phyloP scores from a whole-genome alignment of 768 basidiomycete species.

The Leucocoprinus sp. region DNA sequence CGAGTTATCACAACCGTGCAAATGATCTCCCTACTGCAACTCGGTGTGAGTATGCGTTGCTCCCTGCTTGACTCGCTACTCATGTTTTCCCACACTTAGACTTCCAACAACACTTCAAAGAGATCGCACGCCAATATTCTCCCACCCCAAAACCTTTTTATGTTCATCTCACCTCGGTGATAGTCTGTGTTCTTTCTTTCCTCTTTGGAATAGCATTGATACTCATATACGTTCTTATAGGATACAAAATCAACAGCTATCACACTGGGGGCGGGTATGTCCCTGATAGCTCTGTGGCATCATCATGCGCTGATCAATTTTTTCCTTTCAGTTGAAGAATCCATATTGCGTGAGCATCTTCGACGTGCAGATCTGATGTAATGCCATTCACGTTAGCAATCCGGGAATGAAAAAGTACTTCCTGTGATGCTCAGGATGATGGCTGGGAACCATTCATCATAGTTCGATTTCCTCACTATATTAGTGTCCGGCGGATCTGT shows the following conservation, averaged over 20 bases:
- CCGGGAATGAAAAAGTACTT: not conserved
- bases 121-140: conserved; percentile 55
- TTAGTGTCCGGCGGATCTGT: too few relatives aligned
- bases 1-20: conserved; percentile 64
- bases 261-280: conserved; percentile 59
- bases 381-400: not conserved
- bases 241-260: conserved; percentile 69
- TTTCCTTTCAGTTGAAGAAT: conserved; percentile 49
- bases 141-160: conserved; percentile 61
- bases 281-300: not conserved
- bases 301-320: not conserved
- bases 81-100: conserved; percentile 32
- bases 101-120: conserved; percentile 75
- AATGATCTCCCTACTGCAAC: conserved; percentile 66
- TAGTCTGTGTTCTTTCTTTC: conserved; percentile 39
- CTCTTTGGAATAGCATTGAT: not conserved
- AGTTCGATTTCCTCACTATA: too few relatives aligned
- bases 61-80: conserved; percentile 2
- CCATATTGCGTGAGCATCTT: conserved; percentile 63
- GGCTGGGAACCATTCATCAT: too few relatives aligned
- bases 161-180: conserved; percentile 68
- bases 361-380: conserved; percentile 63
- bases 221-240: conserved; percentile 25
- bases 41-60: conserved; percentile 44
- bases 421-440: not conserved